Evolutionary conservation across 2,329 filamentous ascomycete genomes (phyloP).

Genomic region (Curvularia eragrostidis): DNA sequence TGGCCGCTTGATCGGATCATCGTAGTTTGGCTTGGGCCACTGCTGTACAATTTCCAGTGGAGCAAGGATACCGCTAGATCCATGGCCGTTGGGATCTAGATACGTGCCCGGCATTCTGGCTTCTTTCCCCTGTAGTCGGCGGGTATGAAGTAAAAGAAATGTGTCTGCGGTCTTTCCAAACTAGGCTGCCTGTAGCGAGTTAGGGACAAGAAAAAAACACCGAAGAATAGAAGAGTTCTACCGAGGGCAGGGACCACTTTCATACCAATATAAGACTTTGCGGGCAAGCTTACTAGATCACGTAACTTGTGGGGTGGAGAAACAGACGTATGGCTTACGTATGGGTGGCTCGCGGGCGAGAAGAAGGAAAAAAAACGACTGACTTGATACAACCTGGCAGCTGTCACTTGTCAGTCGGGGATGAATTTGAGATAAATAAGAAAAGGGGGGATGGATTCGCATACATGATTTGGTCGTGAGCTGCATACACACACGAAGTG

Average conservation of each 20-base stretch:
- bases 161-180: neutral
- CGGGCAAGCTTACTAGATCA: too few relatives aligned
- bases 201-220: neutral
- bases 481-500: neutral
- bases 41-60: conserved; percentile 17
- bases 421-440: neutral
- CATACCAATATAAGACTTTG: neutral
- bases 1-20: conserved; percentile 14
- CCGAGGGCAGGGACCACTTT: neutral
- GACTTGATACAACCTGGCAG: neutral
- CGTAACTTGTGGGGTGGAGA: neutral
- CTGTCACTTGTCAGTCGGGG: neutral
- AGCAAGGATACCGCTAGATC: conserved; percentile 19
- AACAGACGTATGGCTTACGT: neutral
- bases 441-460: neutral
- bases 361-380: neutral
- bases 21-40: conserved; percentile 27
- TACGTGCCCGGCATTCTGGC: neutral
- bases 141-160: neutral
- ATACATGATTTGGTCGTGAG: neutral
- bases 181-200: neutral
- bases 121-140: neutral
- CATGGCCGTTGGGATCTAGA: conserved; percentile 4
- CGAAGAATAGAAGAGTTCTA: neutral
- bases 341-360: too few relatives aligned